Evolutionary conservation across 2,329 filamentous ascomycete genomes (phyloP).

Genomic region (Macrophomina phaseolina): DNA sequence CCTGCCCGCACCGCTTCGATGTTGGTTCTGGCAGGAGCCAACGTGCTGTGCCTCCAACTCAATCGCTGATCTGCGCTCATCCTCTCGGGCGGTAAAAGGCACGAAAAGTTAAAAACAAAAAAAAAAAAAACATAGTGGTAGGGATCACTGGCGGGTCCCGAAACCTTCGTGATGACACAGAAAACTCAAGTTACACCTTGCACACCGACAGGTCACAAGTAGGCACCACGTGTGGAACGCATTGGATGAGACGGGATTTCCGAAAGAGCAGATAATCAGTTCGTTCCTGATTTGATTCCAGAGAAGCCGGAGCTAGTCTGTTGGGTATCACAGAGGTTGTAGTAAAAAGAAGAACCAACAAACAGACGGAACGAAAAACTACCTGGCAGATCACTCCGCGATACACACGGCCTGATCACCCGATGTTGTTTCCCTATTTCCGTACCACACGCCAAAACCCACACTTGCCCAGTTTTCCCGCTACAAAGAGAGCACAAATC

Average conservation of each 20-base stretch:
- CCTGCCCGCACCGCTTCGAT: too few relatives aligned
- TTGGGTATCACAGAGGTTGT: slow-evolving; percentile 19
- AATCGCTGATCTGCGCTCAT: slow-evolving; percentile 5
- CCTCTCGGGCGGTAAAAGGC: neutral
- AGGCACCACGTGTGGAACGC: slow-evolving; percentile 10
- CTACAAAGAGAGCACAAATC: neutral
- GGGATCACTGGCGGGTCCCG: neutral
- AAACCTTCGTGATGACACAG: neutral
- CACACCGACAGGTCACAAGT: neutral
- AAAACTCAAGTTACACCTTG: neutral
- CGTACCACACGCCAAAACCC: slow-evolving; percentile 14
- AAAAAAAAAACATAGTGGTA: neutral
- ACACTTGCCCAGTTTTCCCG: neutral
- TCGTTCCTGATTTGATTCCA: slow-evolving; percentile 7
- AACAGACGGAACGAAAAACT: neutral
- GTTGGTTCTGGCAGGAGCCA: neutral
- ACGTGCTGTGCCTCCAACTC: neutral
- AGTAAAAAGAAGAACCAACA: neutral
- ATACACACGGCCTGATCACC: neutral
- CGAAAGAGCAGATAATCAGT: neutral
- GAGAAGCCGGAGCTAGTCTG: slow-evolving; percentile 13
- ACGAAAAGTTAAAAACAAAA: too few relatives aligned
- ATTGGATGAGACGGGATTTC: slow-evolving; percentile 18
- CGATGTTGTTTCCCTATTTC: slow-evolving; percentile 1
- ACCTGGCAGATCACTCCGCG: neutral